Conservation (phyloP, 2,329 filamentous ascomycete genomes). For the Alternaria arborescens region DNA sequence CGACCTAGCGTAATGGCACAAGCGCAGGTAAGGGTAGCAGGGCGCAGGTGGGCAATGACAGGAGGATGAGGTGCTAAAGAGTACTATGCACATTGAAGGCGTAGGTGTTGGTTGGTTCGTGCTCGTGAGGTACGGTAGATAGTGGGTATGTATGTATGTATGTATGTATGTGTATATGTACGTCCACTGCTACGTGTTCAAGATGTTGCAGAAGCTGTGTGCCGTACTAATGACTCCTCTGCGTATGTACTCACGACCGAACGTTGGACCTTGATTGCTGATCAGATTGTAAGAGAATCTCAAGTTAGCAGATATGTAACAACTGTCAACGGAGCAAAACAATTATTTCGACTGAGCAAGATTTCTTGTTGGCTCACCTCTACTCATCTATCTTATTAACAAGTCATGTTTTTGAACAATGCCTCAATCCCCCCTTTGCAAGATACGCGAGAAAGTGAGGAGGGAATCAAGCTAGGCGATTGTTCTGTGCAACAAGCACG, state of each 20-base stretch:
- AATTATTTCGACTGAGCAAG: too few species aligned
- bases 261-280: too few species aligned
- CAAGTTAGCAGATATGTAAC: too few species aligned
- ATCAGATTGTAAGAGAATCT: too few species aligned
- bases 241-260: too few species aligned
- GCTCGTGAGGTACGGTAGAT: too few species aligned
- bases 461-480: conserved; percentile 17
- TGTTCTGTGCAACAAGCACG: conserved; percentile 20
- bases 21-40: conserved; percentile 26
- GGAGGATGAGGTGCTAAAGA: conserved; percentile 26
- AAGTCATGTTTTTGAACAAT: not conserved
- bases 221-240: not conserved
- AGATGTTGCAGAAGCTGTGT: not conserved
- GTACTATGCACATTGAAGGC: conserved; percentile 33
- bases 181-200: too few species aligned
- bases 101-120: too few species aligned
- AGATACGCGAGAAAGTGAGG: conserved; percentile 7
- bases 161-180: not conserved
- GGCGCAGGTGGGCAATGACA: conserved; percentile 40
- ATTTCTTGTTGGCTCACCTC: too few species aligned
- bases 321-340: too few species aligned
- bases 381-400: not conserved
- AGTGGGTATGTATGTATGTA: not conserved
- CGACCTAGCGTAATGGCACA: conserved; percentile 18
- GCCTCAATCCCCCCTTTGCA: not conserved